Base-by-base conservation (phyloP, 2,329 filamentous ascomycete species). In the Fusarium sublunatum region DNA sequence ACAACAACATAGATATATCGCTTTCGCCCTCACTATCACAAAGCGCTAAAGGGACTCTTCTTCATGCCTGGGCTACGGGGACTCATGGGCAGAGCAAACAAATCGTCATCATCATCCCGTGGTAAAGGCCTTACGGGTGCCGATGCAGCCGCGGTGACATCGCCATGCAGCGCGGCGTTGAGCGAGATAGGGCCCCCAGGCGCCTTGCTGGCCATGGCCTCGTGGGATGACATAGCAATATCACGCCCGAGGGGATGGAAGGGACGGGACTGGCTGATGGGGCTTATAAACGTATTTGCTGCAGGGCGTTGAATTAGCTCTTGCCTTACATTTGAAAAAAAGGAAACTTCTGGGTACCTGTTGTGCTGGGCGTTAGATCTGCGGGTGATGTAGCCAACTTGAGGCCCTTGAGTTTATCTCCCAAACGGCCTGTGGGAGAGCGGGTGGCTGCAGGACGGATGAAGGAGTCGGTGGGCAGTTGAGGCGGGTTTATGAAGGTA, bases 31-130 rank as follows among this genome's bases (percentile, higher is more conserved):
- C 15, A 40, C 26, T 15, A 29, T 65, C 35, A 72, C 52, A 85
- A 62, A 25, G 85, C 77, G 68, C 84, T 87, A 72, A 97, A 97
- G 0, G 92, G 93, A 72, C 91, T 93, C 68, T 88, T 91, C 49
- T 88, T 87, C 82, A 95, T 92, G 67, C 96, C 92, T 0, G 93
- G 93, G 70, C 91, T 93, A 46, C 93, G 83, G 1, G 93, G 93
- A 70, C 91, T 94, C 78, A 97, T 87, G 2, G 92, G 92, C 48
- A 96, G 83, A 0, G 92, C 93, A 72, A 97, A 97, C 3, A 97
- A 81, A 36, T 91, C 93, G 56, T 96, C 92, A 65, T 92, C 90
- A 1, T 63, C 70, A 26, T 75, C 73, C 31, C 69, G 67, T 13
- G 58, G 52, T 24, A 62, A 58, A 6, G 62, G 43, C 13, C 64